Evolutionary conservation across 805 yeast genomes (phyloP), one percentile per base, ranked within the genome.

Genomic region (Candida multigemmis): DNA sequence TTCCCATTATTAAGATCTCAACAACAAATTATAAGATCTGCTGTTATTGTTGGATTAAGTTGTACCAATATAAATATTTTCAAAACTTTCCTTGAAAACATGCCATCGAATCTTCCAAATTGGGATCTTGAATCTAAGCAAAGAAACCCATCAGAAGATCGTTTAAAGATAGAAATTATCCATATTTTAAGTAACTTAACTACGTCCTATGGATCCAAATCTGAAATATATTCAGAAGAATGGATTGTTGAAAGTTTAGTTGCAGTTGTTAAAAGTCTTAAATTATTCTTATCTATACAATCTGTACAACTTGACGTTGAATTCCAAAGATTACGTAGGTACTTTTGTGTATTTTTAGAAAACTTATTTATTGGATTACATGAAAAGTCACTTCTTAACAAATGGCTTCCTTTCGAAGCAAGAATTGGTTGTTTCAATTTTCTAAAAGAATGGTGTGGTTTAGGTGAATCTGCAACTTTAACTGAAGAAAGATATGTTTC

Each of bases 401-500:
- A 62, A 21, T 77, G 87, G 73, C 59, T 87, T n/a, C 89, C 94
- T 2, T 86, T 87, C 48, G 85, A 78, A 37, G 89, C 86, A 2
- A 62, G 96, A 28, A 74, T 81, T 16, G 79, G 83, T 2, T 81
- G 93, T 35, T 87, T 85, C 56, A 72, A 76, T 24, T 79, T 72
- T 42, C 58, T 91, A 31, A 87, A 82, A 38, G 94, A 84, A 47
- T 91, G 99, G 99, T 86, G 96, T 49, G 94, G 94, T 0, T 74
- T 73, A 50, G 96, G 97, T 3, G 77, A 72, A 27, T 61, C 74
- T 14, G 65, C 72, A 6, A 45, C 61, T 1, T 44, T 76, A 2
- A 71, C 85, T 3, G 74, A 73, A 16, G 80, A 78, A 22, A 61
- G 96, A 23, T 85, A 85, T 37, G 47, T 56, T 4, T 39, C 53